Evolutionary conservation across 768 basidiomycete genomes (phyloP), one percentile per base, ranked within the genome.

Genomic region (Leucocoprinus leucothites): DNA sequence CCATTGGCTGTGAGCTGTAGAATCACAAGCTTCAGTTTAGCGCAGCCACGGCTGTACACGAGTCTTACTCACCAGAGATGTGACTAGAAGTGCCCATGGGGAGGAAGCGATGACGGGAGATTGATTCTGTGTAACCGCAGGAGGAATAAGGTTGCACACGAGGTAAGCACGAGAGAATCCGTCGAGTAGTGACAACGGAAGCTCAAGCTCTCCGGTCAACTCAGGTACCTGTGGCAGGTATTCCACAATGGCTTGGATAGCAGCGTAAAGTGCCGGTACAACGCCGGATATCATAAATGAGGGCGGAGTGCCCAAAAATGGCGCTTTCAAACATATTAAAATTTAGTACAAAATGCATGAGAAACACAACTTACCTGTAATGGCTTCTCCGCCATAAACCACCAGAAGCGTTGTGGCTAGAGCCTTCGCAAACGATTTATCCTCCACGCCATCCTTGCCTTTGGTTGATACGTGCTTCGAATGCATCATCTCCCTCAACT

Each of bases 221-320:
- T 65, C 65, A 45, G 82, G 88, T 2, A 81, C 76, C 25, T 61
- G 55, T 1, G 91, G 91, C 5, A 92, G 66, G 34, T 72, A 64
- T 22, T 86, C 79, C 22, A 89, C 78, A 45, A 87, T 61, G 11
- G 81, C 81, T 68, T 91, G 91, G 0, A 77, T 69, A 13, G 68
- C 64, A 9, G 78, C 69, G 67, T 87, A 93, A 24, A 94, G 72
- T 1, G 77, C 67, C 1, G 87, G 84, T 3, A 82, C 75, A 7
- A 80, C 75, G 1, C 86, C 86, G 0, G 86, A 88, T n/a, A 84
- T 58, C 77, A 94, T 81, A 73, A 94, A 94, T 8, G 91, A 92
- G 0, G 90, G 83, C 1, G 89, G 78, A 25, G 80, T 61, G 3
- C 85, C 79, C 51, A 91, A 73, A 26, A 84, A 73, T 34, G 88